Base-by-base conservation (phyloP, 2,329 filamentous ascomycete genomes). In the Allantophomopsis cytisporea region DNA sequence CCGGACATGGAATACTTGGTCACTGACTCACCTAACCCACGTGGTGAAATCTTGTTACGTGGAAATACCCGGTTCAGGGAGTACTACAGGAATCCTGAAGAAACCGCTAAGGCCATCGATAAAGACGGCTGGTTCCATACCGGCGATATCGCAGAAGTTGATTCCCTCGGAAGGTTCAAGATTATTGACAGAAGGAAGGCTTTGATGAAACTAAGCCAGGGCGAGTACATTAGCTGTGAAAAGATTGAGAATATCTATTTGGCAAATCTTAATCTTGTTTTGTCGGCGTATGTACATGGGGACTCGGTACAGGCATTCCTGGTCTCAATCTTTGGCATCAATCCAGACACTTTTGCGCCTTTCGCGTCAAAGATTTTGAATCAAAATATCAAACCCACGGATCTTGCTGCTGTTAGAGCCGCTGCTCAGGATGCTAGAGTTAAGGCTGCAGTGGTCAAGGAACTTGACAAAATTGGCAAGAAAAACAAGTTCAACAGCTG, bases 101-200 rank as follows among this genome's bases (percentile, higher is more conserved):
- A 95, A 69, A 96, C 89, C 1, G 63, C 67, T 42, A 91, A 91
- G 62, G 69, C 80, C 0, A 68, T 96, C 35, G 85, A 89, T 7
- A 66, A 80, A 23, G 87, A 95, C 47, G 91, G 91, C 45, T 98
- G 91, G 91, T 96, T 98, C 73, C 83, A 83, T 58, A 95, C 87
- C 1, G 91, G 91, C 40, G 91, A 98, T 53, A 89, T 98, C 48
- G 85, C 78, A 54, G 74, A 79, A 47, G 69, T 98, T 17, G 91
- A 98, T 60, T 77, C 78, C 49, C 61, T 83, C 54, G 91, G 91
- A 45, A 84, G 88, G 44, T 81, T 96, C 68, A 79, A 76, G 61
- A 94, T 98, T 60, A 81, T 98, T 52, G 91, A 98, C 61, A 87
- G 91, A 52, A 81, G 87, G 64, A 98, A 98, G 81, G 96, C 96